Evolutionary conservation across 495 filamentous ascomycete species (phyloP).

Genomic region (Rostrohypoxylon terebratum): DNA sequence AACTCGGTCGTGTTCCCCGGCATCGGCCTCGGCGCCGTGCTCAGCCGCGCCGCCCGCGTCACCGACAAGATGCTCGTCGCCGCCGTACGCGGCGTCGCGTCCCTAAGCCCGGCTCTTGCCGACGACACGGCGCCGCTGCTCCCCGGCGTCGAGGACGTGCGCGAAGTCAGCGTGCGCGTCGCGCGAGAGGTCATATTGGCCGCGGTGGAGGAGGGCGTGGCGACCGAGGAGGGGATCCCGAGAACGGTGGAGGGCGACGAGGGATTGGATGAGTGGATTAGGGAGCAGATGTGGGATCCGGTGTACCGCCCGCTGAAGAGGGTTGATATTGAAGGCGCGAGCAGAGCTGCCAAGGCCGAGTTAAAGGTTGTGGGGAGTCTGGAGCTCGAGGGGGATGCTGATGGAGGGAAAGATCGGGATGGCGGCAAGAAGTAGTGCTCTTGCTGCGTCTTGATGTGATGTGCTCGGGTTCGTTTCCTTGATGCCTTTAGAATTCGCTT

Average conservation of each 20-base stretch:
- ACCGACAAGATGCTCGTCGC: slow-evolving; percentile 86
- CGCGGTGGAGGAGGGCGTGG: slow-evolving; percentile 75
- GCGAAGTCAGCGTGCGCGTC: slow-evolving; percentile 80
- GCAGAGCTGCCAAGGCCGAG: slow-evolving; percentile 69
- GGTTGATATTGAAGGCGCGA: slow-evolving; percentile 63
- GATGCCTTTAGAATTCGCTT: background rate
- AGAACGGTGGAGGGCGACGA: slow-evolving; percentile 49
- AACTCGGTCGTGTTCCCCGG: slow-evolving; percentile 90
- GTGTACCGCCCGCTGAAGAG: slow-evolving; percentile 72
- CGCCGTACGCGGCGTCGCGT: slow-evolving; percentile 78
- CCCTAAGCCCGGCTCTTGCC: slow-evolving; percentile 72
- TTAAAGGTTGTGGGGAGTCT: slow-evolving; percentile 62
- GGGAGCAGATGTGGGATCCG: slow-evolving; percentile 91
- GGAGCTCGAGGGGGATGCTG: slow-evolving; percentile 5
- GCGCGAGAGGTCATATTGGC: slow-evolving; percentile 81
- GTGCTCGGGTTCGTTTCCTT: background rate
- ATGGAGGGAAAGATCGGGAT: slow-evolving; percentile 1
- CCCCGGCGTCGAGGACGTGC: slow-evolving; percentile 80
- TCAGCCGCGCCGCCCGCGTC: slow-evolving; percentile 70
- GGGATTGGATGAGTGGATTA: slow-evolving; percentile 81
- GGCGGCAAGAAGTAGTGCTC: slow-evolving; percentile 11
- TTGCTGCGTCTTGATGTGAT: slow-evolving; percentile 3
- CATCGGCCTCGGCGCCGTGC: slow-evolving; percentile 83
- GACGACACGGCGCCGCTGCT: slow-evolving; percentile 67
- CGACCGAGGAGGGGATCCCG: slow-evolving; percentile 69